A percentile compares a stretch with the other conserved stretches of the same genome.
phyloP scores from a whole-genome alignment of 2,329 filamentous ascomycete species.

The Pestalotiopsis sp. region DNA sequence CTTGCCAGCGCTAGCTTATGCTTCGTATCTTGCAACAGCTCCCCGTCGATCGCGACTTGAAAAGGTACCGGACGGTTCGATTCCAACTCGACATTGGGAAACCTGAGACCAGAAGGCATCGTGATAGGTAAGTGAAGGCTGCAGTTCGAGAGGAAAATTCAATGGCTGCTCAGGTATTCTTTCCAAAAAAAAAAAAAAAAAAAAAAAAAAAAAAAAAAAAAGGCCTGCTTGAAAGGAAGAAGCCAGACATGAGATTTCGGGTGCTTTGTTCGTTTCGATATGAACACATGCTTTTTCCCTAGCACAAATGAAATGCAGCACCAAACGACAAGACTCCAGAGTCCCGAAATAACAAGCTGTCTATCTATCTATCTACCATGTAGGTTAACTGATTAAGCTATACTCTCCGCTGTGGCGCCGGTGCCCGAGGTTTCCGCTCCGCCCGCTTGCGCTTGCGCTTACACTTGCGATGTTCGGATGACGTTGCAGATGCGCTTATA shows the following conservation, averaged over 20 bases:
- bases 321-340: not conserved
- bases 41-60: not conserved
- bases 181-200: too few species aligned
- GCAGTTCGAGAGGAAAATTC: not conserved
- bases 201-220: too few species aligned
- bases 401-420: not conserved
- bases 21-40: not conserved
- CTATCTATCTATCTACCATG: too few species aligned
- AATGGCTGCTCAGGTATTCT: not conserved
- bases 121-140: not conserved
- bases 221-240: not conserved
- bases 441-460: not conserved
- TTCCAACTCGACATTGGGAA: not conserved
- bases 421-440: too few species aligned
- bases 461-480: not conserved
- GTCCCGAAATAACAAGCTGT: not conserved
- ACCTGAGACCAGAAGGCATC: not conserved
- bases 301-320: not conserved
- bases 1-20: not conserved
- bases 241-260: not conserved
- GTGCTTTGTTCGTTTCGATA: not conserved
- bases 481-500: not conserved
- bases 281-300: not conserved
- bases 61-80: not conserved
- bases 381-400: not conserved